Base-by-base conservation (phyloP, 164 flowering plant species). In the Magnolia officinalis region DNA sequence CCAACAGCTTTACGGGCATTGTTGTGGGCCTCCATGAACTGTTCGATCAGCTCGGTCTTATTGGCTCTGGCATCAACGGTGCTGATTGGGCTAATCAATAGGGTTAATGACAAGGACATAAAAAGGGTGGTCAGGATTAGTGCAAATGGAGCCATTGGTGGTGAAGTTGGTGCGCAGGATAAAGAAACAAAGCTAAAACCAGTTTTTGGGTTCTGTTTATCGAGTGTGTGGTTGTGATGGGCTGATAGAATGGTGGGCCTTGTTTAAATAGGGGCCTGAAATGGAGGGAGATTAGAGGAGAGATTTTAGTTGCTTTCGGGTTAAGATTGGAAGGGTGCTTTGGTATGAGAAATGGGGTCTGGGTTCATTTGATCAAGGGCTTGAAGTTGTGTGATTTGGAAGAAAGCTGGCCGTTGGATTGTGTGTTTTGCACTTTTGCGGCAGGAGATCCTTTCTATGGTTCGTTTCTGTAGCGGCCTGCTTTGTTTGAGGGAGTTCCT, bases 1-100 rank as follows among this genome's bases (percentile, higher is more conserved):
- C 84, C 78, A 2, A 82, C 82, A 0, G 23, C 55, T 64, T 73
- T 45, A 29, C 84, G 74, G 24, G 84, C 84, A 18, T 5, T 37
- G 63, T 82, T 82, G 50, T 82, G 82, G 1, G 76, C 77, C 0
- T 75, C 77, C 0, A 82, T 2, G 61, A 80, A 24, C 50, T 79
- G 78, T 59, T 76, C 72, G 20, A 71, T 76, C 55, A 63, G 20
- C 70, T 70, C 45, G 0, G 7, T 66, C 23, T 24, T 24, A 26
- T 29, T 37, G 26, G 71, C 13, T 2, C 1, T 37, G 2, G 71
- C 71, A 7, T 37, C 21, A 6, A 68, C 50, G n/a, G 50, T 29
- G 71, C n/a, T 37, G 7, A 68, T 29, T 1, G 13, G 29, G 71
- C 51, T 26, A 6, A 68, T 2, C 9, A 37, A 29, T 20, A 68